These are phyloP conservation scores for Crithidia expoeki DNA, from an alignment of 208 protist species.

Conservation along the genomic window DNA sequence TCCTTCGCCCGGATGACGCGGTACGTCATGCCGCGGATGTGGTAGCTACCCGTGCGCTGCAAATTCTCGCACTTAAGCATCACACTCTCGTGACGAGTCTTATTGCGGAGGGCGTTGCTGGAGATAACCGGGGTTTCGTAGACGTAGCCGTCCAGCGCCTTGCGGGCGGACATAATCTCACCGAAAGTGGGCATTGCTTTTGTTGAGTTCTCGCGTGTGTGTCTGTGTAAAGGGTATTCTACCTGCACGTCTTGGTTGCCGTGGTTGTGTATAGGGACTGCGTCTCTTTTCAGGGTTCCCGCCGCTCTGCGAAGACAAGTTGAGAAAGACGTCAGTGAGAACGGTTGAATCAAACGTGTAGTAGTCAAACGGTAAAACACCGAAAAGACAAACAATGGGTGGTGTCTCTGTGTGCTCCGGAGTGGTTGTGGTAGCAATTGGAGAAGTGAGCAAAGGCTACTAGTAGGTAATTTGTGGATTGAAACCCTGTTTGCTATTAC, in stretches of 20 bases:
- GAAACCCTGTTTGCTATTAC: too few relatives aligned
- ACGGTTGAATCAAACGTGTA: too few relatives aligned
- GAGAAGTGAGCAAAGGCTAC: too few relatives aligned
- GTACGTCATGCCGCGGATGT: slow-evolving; percentile 73
- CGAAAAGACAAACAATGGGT: too few relatives aligned
- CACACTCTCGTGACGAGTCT: slow-evolving; percentile 61
- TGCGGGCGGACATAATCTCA: slow-evolving; percentile 73
- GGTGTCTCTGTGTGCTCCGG: too few relatives aligned
- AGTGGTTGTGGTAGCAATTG: too few relatives aligned
- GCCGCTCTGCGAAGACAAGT: too few relatives aligned
- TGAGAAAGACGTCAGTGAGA: too few relatives aligned
- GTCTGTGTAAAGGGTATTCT: slow-evolving; percentile 7
- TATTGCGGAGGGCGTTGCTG: slow-evolving; percentile 56
- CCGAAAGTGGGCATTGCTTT: slow-evolving; percentile 35
- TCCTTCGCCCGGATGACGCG: slow-evolving; percentile 75
- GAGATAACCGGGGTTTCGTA: slow-evolving; percentile 74
- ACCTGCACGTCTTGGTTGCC: slow-evolving; percentile 1
- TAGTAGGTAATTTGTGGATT: too few relatives aligned
- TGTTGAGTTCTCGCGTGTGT: background rate
- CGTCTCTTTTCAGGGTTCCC: too few relatives aligned
- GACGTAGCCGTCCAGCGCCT: slow-evolving; percentile 59
- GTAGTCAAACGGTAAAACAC: too few relatives aligned
- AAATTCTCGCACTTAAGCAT: slow-evolving; percentile 82
- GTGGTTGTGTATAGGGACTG: too few relatives aligned
- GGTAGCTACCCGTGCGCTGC: slow-evolving; percentile 80